Evolutionary conservation across 345 rosid species (phyloP).

Genomic region (Theobroma cacao): DNA sequence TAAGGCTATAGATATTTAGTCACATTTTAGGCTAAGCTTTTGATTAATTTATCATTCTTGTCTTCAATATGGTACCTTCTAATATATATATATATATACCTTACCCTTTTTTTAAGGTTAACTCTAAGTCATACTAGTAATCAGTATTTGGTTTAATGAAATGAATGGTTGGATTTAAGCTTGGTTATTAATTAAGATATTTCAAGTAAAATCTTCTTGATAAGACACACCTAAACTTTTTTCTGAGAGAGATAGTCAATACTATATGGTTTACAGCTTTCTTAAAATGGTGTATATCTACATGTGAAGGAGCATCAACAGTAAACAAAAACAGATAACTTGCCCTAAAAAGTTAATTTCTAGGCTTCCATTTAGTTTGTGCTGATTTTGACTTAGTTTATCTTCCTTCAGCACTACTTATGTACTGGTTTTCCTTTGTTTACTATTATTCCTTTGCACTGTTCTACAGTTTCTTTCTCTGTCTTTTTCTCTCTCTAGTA

Average conservation of each 20-base stretch:
- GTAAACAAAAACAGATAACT: too few species aligned
- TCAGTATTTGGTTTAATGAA: neutral
- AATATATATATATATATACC: neutral
- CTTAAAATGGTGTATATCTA: neutral
- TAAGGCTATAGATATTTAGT: neutral
- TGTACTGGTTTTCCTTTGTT: neutral
- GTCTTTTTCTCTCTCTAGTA: neutral
- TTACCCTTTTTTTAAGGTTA: neutral
- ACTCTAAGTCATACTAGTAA: neutral
- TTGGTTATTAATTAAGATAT: neutral
- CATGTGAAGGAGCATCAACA: too few species aligned
- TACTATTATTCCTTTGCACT: neutral
- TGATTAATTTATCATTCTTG: neutral
- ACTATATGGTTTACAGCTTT: neutral
- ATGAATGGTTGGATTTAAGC: neutral
- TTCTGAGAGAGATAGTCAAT: neutral
- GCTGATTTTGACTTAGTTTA: neutral
- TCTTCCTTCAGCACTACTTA: neutral
- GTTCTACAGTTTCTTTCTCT: neutral
- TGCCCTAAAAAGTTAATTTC: neutral
- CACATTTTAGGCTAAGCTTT: neutral
- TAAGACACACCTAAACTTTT: neutral
- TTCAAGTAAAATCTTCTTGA: neutral
- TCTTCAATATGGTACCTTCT: neutral
- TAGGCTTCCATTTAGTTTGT: neutral